Evolutionary conservation across 257 asterid genomes (phyloP), one percentile per base, ranked within the genome.

Genomic region (Lycium ferocissimum): DNA sequence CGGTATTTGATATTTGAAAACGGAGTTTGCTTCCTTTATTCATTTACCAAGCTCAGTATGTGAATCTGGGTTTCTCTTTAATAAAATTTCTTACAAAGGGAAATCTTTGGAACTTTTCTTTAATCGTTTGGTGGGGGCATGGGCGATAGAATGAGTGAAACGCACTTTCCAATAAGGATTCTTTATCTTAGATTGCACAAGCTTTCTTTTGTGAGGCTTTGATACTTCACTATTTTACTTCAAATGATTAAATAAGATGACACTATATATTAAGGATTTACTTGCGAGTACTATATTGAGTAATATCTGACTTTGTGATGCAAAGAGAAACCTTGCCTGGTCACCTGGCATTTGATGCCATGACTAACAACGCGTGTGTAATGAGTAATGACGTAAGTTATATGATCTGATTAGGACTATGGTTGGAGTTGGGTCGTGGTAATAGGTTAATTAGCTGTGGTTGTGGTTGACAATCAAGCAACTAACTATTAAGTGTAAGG

Each of bases 1-100:
- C 58, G 80, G 80, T 20, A 73, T 73, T 7, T 73, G 80, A 20
- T 73, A 73, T 45, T 73, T 73, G 40, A 73, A 45, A 73, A 20
- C 7, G n/a, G 38, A 47, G 10, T 18, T 40, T 4, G 56, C 4
- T 45, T 40, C 13, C 33, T 71, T 17, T 70, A 40, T 8, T 47
- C 40, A 11, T 73, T 9, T 2, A 14, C 18, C 18, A n/a, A 72
- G 14, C 18, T 43, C 54, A 40, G 15, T 40, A 4, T 70, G 15
- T 70, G 35, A 70, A 38, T 38, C 15, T 71, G 79, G 35, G 9
- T 18, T 9, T 43, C 80, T 18, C 37, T 72, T 72, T 72, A 72
- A 72, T n/a, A 33, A 26, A 26, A 26, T n/a, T 45, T 45, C 5
- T 10, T 35, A 73, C 38, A 73, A 73, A 73, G 80, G 20, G 18